Base-by-base conservation (phyloP, 768 basidiomycete species). In the Podaxis sp. region DNA sequence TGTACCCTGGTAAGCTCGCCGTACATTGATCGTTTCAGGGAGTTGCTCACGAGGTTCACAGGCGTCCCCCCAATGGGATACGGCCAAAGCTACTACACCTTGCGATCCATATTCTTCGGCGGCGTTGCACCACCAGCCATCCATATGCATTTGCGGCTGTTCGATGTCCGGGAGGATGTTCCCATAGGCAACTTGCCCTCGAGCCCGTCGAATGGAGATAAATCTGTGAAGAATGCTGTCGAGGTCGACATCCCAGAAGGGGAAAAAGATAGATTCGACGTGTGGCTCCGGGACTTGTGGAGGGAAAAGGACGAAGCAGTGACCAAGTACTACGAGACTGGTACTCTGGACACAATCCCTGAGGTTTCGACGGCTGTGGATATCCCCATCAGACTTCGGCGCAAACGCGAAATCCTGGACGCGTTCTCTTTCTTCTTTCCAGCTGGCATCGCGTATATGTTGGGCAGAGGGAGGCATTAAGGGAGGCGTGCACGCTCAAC, bases 81-180 rank as follows among this genome's bases (percentile, higher is more conserved):
- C 69, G 95, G 95, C 0, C 95, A 97, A 74, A 83, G 85, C 24
- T 93, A 88, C 73, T 98, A 96, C 74, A 95, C 93, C 46, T 77
- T 99, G 44, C 86, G 90, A 46, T 95, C 95, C 6, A 88, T 97
- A 64, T 97, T 96, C 75, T 81, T 89, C 62, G 81, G 88, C 65
- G 83, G 90, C 2, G 76, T 93, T 3, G 82, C 95, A 2, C 95
- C 96, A 1, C 96, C 96, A 0, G 77, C 80, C 7, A 82, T 99
- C 40, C 92, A 96, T 75, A 82, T 98, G 68, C 96, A 99, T 72
- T 72, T 99, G 46, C 86, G 93, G 52, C 76, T 89, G 66, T 93
- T 92, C 71, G 79, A 90, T 64, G 89, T 93, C 13, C 76, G 80
- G 15, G 72, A 71, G 24, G 84, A 85, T 36, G 79, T 94, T 11